phyloP scores from a whole-genome alignment of 1,284 basidiomycete genomes.

The Rhodofomes roseus region DNA sequence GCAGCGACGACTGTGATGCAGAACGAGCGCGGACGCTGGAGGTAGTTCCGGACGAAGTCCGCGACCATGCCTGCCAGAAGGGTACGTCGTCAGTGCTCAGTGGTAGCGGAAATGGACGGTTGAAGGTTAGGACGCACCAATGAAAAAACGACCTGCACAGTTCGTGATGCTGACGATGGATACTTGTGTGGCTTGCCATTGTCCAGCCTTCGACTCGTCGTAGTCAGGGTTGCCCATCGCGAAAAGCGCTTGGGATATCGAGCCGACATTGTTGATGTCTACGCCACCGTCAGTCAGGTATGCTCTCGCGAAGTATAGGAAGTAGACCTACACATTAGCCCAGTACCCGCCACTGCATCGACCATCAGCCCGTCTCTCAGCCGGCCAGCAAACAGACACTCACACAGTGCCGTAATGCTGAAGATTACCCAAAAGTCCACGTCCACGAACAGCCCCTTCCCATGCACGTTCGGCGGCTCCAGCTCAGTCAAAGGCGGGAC shows the following conservation, averaged over 20 bases:
- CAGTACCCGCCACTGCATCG: conserved; percentile 76
- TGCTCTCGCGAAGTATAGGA: neutral
- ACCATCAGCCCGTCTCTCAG: neutral
- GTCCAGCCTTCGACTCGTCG: conserved; percentile 62
- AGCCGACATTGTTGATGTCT: conserved; percentile 97
- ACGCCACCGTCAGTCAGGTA: neutral
- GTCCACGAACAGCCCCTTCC: conserved; percentile 42
- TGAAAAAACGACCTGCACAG: conserved; percentile 75
- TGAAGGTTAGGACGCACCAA: conserved; percentile 45
- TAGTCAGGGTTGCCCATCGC: conserved; percentile 61
- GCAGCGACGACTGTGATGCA: conserved; percentile 65
- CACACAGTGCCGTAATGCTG: conserved; percentile 64
- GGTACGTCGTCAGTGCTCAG: neutral
- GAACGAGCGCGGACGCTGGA: conserved; percentile 64
- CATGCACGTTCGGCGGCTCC: conserved; percentile 41
- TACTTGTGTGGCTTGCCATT: conserved; percentile 84
- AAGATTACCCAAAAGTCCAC: conserved; percentile 78
- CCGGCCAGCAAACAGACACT: conserved; percentile 27
- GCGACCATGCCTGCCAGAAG: conserved; percentile 56
- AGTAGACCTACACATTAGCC: conserved; percentile 71
- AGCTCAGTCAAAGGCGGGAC: neutral
- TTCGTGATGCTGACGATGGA: conserved; percentile 85
- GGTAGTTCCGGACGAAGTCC: conserved; percentile 63
- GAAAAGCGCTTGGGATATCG: conserved; percentile 83
- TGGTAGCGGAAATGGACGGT: conserved; percentile 11